Conservation (phyloP, 2,329 filamentous ascomycete genomes). For the Penicillium sp. region DNA sequence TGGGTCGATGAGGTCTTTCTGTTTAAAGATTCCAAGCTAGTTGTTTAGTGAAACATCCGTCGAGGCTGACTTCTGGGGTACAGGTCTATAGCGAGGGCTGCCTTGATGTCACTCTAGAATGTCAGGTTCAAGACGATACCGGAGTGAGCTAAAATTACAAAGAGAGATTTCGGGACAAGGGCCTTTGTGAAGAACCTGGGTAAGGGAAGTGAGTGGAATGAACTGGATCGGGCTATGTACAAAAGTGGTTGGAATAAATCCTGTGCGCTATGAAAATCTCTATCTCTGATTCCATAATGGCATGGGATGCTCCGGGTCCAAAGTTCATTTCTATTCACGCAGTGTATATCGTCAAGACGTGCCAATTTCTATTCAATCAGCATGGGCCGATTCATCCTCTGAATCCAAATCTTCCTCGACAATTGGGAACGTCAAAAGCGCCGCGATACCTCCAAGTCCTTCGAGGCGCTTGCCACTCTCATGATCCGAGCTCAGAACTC, state of each 20-base stretch:
- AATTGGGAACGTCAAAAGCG: slow-evolving; percentile 87
- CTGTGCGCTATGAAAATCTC: not conserved
- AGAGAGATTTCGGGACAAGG: not conserved
- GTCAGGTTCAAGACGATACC: not conserved
- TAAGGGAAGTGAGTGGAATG: not conserved
- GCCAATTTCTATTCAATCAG: not conserved
- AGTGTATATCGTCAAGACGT: slow-evolving; percentile 11
- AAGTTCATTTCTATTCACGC: slow-evolving; percentile 11
- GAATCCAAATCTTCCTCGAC: slow-evolving; percentile 76
- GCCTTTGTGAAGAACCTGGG: not conserved
- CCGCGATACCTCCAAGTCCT: slow-evolving; percentile 82
- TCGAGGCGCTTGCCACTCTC: slow-evolving; percentile 88
- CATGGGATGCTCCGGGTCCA: not conserved
- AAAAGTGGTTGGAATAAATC: not conserved
- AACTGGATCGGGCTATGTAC: not conserved
- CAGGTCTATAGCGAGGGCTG: not conserved
- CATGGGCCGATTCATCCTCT: slow-evolving; percentile 44
- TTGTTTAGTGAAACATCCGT: not conserved
- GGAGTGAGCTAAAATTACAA: not conserved
- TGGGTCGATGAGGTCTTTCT: not conserved
- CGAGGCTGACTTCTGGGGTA: not conserved
- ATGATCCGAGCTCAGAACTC: slow-evolving; percentile 89
- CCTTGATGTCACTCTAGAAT: not conserved
- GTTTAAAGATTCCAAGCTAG: not conserved
- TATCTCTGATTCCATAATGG: not conserved